These are phyloP conservation scores for Phragmites australis DNA, from an alignment of 176 grass and related monocot species.

Conservation along the genomic window DNA sequence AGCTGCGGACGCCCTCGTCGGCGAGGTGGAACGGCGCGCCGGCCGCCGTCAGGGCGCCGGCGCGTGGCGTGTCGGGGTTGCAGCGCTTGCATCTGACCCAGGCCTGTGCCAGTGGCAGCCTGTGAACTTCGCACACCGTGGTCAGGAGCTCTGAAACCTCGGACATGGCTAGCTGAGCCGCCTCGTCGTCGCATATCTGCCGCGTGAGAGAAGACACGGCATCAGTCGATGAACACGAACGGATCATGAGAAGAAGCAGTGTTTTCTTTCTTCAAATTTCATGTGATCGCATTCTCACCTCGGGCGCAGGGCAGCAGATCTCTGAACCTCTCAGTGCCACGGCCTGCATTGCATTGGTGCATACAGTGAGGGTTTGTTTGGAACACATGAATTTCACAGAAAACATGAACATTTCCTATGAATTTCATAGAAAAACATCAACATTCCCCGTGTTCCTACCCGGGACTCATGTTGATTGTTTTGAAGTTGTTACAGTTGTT, in stretches of 20 bases:
- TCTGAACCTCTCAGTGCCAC: conserved; percentile 74
- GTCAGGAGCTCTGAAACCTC: conserved; percentile 58
- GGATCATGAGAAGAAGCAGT: not conserved
- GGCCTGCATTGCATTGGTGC: conserved; percentile 41
- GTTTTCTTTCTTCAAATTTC: not conserved
- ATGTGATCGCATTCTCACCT: conserved; percentile 41
- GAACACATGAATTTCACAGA: not conserved
- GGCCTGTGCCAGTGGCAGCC: conserved; percentile 73
- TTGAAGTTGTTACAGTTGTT: not conserved
- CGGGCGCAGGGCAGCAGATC: conserved; percentile 45
- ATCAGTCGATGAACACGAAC: not conserved
- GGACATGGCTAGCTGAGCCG: conserved; percentile 42
- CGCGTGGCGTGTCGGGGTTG: conserved; percentile 23
- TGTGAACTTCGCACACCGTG: conserved; percentile 54
- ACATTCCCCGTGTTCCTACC: not conserved
- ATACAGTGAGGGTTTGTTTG: not conserved
- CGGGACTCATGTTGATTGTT: not conserved
- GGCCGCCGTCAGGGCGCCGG: conserved; percentile 52
- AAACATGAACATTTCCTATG: not conserved
- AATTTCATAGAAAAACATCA: not conserved
- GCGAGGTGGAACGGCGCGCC: conserved; percentile 58
- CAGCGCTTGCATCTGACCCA: conserved; percentile 73
- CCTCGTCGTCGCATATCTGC: conserved; percentile 56
- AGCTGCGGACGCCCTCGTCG: conserved; percentile 36
- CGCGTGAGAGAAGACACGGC: not conserved